Base-by-base conservation (phyloP, 2,329 filamentous ascomycete genomes). In the Graphilbum fragrans region DNA sequence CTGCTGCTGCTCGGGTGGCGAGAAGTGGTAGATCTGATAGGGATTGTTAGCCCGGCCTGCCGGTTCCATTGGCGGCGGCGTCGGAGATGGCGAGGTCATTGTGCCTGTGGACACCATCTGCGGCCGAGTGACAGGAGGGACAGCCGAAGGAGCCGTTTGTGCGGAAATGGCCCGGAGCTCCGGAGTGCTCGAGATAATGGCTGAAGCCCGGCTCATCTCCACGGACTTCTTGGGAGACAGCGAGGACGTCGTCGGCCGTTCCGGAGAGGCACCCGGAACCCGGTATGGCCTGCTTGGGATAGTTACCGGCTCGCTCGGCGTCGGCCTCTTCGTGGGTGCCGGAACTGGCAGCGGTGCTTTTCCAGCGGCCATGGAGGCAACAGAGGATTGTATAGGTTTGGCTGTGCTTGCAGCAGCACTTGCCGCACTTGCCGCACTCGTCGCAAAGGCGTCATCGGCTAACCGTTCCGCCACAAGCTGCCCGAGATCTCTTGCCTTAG, bases 361-460 rank as follows among this genome's bases (percentile, higher is more conserved):
- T 12, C 12, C 7, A 7, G 23, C 23, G 7, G 23, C 23, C 12
- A 27, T 27, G 25, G 25, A 7, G 25, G 25, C 29, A 31, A n/a
- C n/a, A n/a, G n/a, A n/a, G n/a, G n/a, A n/a, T n/a, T n/a, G n/a
- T 29, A 56, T 46, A 19, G 55, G 47, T 2, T 49, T 47, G 12
- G 57, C 49, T 9, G 42, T 35, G 10, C 35, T 33, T 4, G 19
- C 41, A 0, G 47, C 36, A 1, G 45, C 42, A 2, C 41, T 38
- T 42, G 33, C 44, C 47, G 46, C 31, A 50, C 54, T 32, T 44
- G 35, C 25, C 54, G 53, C 31, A 49, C 63, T 65, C 27, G 67
- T 62, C 16, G 72, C 76, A 59, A 96, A 95, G 1, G 81, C 86
- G 55, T 94, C 81, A 53, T 95, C 87, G 3, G 84, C 86, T 38